These are phyloP conservation scores for Discostella stelligeroides DNA, from an alignment of 108 stramenopile species.

Conservation along the genomic window DNA sequence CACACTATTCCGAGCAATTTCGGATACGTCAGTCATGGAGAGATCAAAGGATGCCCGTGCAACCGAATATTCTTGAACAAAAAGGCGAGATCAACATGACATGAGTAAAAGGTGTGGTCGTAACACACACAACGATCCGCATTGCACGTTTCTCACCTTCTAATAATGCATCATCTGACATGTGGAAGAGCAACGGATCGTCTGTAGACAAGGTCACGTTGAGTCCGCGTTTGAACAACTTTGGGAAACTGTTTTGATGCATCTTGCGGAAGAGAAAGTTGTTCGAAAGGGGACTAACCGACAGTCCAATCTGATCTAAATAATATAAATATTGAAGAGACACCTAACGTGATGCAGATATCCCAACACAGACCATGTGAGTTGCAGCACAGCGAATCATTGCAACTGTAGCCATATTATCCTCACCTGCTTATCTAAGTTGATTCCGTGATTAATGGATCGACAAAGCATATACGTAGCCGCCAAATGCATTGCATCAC, in stretches of 20 bases:
- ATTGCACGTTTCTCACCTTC: slow-evolving; percentile 46
- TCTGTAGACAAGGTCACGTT: slow-evolving; percentile 98
- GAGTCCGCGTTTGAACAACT: slow-evolving; percentile 85
- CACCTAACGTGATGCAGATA: slow-evolving; percentile 54
- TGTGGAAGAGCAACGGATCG: slow-evolving; percentile 98
- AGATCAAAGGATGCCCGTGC: slow-evolving; percentile 96
- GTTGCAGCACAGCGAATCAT: no score
- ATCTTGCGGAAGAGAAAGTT: slow-evolving; percentile 99
- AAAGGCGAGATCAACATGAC: slow-evolving; percentile 1
- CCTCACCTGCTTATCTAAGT: slow-evolving; percentile 88
- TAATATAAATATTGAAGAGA: slow-evolving; percentile 98
- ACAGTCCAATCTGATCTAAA: slow-evolving; percentile 90
- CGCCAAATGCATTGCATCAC: slow-evolving; percentile 96
- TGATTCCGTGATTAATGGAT: slow-evolving; percentile 98
- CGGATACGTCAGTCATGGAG: slow-evolving; percentile 96
- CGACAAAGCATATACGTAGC: slow-evolving; percentile 94
- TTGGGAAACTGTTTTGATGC: slow-evolving; percentile 90
- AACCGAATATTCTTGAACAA: slow-evolving; percentile 90
- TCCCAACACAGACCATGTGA: no score
- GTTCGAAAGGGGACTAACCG: slow-evolving; percentile 95
- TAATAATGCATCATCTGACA: slow-evolving; percentile 97
- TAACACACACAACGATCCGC: not conserved
- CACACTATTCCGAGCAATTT: slow-evolving; percentile 96
- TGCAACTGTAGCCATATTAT: no score
- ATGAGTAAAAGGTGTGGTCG: not conserved